Evolutionary conservation across 2,329 filamentous ascomycete genomes (phyloP).

Genomic region (Talaromyces sp.): DNA sequence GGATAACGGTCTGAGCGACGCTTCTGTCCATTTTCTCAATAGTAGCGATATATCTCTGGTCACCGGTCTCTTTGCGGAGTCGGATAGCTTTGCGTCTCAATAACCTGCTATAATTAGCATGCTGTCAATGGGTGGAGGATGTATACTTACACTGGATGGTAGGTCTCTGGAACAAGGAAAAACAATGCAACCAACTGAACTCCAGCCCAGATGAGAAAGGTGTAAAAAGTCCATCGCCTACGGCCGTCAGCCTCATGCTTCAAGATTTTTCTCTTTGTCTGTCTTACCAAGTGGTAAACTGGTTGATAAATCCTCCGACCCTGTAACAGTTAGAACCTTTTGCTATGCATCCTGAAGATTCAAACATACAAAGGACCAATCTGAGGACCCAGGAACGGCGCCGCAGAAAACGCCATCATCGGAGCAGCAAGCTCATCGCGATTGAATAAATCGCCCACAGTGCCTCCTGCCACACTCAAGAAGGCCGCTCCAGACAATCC

Average conservation of each 20-base stretch:
- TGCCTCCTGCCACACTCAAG: conserved; percentile 66
- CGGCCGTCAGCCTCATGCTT: neutral
- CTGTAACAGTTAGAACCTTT: conserved; percentile 24
- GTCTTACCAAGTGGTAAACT: conserved; percentile 50
- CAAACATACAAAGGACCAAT: conserved; percentile 56
- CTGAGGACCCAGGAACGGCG: conserved; percentile 55
- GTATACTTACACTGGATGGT: conserved; percentile 53
- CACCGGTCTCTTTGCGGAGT: conserved; percentile 52
- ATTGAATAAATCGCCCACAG: conserved; percentile 62
- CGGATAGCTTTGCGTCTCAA: conserved; percentile 56
- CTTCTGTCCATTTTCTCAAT: conserved; percentile 71
- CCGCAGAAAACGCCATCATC: conserved; percentile 76
- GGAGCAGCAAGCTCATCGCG: conserved; percentile 68
- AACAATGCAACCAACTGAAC: conserved; percentile 59
- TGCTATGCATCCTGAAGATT: neutral
- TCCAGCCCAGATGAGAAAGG: conserved; percentile 76
- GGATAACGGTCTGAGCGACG: conserved; percentile 58
- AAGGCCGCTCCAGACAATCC: conserved; percentile 51
- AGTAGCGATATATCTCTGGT: conserved; percentile 71
- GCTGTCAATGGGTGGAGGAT: conserved; percentile 40
- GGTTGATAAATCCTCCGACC: conserved; percentile 76
- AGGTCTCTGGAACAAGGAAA: conserved; percentile 79
- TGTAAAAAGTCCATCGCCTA: conserved; percentile 76
- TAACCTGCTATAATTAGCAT: conserved; percentile 19
- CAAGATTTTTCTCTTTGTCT: neutral